A percentile compares a stretch with the other conserved stretches of the same genome.
phyloP scores from a whole-genome alignment of 345 rosid species.

The Trapa bicornis region DNA sequence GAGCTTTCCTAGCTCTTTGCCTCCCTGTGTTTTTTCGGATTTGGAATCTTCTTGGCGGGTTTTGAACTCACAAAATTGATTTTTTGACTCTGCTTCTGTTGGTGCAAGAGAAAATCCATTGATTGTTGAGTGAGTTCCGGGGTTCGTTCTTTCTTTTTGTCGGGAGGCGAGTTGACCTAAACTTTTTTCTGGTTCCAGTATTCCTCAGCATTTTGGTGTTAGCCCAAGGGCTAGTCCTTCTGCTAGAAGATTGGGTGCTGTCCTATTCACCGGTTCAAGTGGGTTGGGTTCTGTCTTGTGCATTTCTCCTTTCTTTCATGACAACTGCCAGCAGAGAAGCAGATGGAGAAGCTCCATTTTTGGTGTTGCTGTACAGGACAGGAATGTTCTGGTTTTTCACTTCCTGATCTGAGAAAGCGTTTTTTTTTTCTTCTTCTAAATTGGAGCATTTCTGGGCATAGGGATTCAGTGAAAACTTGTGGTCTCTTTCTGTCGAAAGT shows the following conservation, averaged over 20 bases:
- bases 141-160: background rate
- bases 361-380: background rate
- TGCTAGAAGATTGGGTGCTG: too few relatives aligned
- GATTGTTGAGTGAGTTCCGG: conserved; percentile 11
- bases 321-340: too few relatives aligned
- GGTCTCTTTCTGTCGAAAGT: background rate
- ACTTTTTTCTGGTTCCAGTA: background rate
- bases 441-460: background rate
- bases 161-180: conserved; percentile 1
- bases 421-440: background rate
- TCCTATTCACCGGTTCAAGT: background rate
- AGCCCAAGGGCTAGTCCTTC: background rate
- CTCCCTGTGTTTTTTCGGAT: conserved; percentile 7
- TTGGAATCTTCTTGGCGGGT: conserved; percentile 25
- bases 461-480: background rate
- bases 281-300: too few relatives aligned
- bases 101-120: background rate
- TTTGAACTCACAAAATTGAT: conserved; percentile 5
- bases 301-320: too few relatives aligned
- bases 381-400: background rate
- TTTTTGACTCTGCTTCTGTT: background rate
- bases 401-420: background rate
- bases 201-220: background rate
- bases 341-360: background rate
- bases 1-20: conserved; percentile 5